These are phyloP conservation scores for Westerdykella ornata DNA, from an alignment of 2,329 filamentous ascomycete genomes.

Conservation along the genomic window DNA sequence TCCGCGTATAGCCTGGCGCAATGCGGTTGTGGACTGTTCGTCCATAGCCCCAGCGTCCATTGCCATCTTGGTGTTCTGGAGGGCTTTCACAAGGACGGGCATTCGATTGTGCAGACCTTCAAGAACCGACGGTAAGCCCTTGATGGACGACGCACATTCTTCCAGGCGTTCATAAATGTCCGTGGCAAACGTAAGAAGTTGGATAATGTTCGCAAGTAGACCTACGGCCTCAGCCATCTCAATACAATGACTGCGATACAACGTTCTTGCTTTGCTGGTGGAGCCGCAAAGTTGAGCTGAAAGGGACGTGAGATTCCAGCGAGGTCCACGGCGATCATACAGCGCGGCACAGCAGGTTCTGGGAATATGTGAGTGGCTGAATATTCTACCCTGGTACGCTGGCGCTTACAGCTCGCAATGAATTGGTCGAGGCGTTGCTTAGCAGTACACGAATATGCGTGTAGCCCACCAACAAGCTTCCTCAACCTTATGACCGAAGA, in stretches of 20 bases:
- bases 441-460: no score
- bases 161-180: conserved; percentile 9
- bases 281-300: not conserved
- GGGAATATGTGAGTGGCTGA: no score
- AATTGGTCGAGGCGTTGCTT: no score
- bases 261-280: not conserved
- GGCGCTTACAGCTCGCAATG: no score
- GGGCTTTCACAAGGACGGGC: conserved; percentile 8
- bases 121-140: conserved; percentile 7
- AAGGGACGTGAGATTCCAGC: not conserved
- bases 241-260: conserved; percentile 2
- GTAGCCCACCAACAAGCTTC: no score
- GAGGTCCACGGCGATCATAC: not conserved
- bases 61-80: conserved; percentile 5
- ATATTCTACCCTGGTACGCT: no score
- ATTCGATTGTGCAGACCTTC: conserved; percentile 6
- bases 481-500: no score
- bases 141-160: conserved; percentile 5
- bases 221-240: conserved; percentile 18
- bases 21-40: conserved; percentile 3
- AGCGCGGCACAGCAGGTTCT: no score
- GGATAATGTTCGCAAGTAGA: conserved; percentile 14
- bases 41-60: conserved; percentile 3
- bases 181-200: conserved; percentile 8
- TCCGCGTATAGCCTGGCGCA: conserved; percentile 9